These are phyloP conservation scores for Xylaria longipes DNA, from an alignment of 495 filamentous ascomycete genomes.

Conservation along the genomic window DNA sequence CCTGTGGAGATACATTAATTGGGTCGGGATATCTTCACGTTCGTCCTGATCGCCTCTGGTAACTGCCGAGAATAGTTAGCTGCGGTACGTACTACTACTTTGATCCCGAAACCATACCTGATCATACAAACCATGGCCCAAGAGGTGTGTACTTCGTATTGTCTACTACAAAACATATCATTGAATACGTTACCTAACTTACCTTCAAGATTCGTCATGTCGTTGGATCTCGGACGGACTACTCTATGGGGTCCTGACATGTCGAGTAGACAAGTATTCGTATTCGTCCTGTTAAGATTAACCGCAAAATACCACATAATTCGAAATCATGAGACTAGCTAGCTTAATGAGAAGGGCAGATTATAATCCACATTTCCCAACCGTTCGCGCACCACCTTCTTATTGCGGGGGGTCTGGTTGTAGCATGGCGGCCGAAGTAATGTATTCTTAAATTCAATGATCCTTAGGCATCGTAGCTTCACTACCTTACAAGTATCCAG, in stretches of 20 bases:
- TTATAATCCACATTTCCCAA: background rate
- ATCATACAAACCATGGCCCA: background rate
- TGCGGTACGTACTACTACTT: background rate
- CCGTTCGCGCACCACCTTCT: too few relatives aligned
- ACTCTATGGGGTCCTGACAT: too few relatives aligned
- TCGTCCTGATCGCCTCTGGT: background rate
- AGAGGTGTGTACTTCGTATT: constrained; percentile 7
- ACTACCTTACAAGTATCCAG: background rate
- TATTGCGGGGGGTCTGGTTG: background rate
- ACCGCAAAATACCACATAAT: background rate
- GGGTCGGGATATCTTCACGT: background rate
- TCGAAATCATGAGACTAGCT: background rate
- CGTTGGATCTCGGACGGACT: too few relatives aligned
- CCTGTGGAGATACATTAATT: too few relatives aligned
- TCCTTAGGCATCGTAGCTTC: background rate
- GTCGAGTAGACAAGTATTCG: background rate
- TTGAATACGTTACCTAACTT: background rate
- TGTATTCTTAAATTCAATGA: background rate
- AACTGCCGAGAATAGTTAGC: background rate
- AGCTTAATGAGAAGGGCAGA: background rate
- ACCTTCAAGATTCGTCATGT: background rate
- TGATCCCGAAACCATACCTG: too few relatives aligned
- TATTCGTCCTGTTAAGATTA: background rate
- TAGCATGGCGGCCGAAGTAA: background rate
- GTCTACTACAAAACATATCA: background rate